phyloP scores from a whole-genome alignment of 768 basidiomycete genomes.

The Tulasnella sp. region DNA sequence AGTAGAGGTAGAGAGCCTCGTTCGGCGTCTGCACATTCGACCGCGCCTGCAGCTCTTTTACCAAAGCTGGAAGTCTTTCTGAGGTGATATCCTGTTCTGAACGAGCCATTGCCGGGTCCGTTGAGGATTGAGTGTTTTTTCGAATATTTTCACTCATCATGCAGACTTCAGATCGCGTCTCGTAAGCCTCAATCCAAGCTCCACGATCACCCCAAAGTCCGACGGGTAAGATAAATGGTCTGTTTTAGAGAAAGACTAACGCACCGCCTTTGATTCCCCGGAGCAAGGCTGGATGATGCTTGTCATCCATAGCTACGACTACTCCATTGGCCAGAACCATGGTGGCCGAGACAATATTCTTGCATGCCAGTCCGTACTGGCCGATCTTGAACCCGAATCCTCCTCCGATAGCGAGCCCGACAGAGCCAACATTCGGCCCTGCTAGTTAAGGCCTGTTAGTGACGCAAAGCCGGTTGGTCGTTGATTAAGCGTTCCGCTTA shows the following conservation, averaged over 20 bases:
- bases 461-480: too few species aligned
- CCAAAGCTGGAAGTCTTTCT: background rate
- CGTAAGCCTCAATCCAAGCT: constrained; percentile 5
- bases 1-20: background rate
- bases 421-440: too few species aligned
- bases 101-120: too few species aligned
- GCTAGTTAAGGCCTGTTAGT: too few species aligned
- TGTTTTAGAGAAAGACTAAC: too few species aligned
- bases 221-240: background rate
- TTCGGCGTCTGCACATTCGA: background rate
- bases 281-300: constrained; percentile 1
- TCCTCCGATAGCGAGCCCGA: background rate
- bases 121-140: background rate
- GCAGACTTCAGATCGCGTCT: background rate
- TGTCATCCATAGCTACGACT: background rate
- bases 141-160: too few species aligned
- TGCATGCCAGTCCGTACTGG: constrained; percentile 2
- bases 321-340: constrained; percentile 11
- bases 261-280: constrained; percentile 12
- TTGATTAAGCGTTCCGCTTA: background rate
- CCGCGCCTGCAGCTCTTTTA: background rate
- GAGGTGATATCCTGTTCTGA: background rate
- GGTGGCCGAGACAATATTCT: constrained; percentile 12
- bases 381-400: constrained; percentile 2
- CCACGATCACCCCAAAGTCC: constrained; percentile 12